A percentile compares a stretch with the other conserved stretches of the same genome.
phyloP scores from a whole-genome alignment of 345 rosid genomes.

The Passiflora organensis region DNA sequence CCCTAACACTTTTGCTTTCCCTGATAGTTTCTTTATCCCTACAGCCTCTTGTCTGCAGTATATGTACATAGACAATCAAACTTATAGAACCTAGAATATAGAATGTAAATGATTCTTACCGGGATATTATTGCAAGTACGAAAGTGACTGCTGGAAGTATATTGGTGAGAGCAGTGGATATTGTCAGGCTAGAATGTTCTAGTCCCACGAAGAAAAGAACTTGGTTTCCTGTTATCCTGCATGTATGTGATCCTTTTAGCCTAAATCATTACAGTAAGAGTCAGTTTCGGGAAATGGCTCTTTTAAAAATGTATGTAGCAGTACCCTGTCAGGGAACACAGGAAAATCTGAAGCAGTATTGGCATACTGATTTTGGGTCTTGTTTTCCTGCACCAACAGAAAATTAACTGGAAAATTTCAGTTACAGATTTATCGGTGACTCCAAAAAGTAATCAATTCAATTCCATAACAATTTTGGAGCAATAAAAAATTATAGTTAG shows the following conservation, averaged over 20 bases:
- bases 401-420: no score
- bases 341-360: slow-evolving; percentile 53
- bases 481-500: neutral
- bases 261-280: no score
- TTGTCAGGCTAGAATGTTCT: slow-evolving; percentile 59
- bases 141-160: slow-evolving; percentile 78
- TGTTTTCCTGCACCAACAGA: slow-evolving; percentile 74
- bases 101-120: slow-evolving; percentile 35
- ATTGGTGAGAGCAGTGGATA: slow-evolving; percentile 75
- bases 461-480: neutral
- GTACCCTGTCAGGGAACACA: slow-evolving; percentile 92
- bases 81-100: no score
- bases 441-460: neutral
- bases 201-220: slow-evolving; percentile 86
- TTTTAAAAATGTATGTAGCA: neutral
- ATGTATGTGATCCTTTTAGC: no score
- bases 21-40: slow-evolving; percentile 50
- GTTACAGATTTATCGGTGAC: no score
- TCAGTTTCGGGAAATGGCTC: no score
- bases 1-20: slow-evolving; percentile 76
- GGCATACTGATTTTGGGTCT: slow-evolving; percentile 58
- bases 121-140: slow-evolving; percentile 63
- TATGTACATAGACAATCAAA: neutral
- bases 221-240: slow-evolving; percentile 74
- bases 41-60: slow-evolving; percentile 63